phyloP scores from a whole-genome alignment of 2,329 filamentous ascomycete species.

The Phoma sp. region DNA sequence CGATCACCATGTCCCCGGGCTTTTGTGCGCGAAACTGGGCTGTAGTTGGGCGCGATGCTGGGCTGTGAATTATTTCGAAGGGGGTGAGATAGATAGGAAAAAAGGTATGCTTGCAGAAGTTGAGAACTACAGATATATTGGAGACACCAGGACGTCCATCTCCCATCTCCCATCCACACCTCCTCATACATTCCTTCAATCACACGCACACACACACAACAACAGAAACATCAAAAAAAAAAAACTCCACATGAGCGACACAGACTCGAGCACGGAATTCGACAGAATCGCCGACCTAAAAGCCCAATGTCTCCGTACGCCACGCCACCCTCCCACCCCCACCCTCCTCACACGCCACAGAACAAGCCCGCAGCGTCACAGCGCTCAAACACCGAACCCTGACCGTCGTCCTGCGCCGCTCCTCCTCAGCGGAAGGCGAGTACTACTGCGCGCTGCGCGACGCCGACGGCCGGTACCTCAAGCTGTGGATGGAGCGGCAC shows the following conservation, averaged over 20 bases:
- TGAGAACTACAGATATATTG: no score
- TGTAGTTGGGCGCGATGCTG: no score
- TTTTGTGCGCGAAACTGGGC: no score
- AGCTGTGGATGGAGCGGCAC: constrained; percentile 38
- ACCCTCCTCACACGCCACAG: neutral
- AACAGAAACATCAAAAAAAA: neutral
- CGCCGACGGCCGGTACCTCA: constrained; percentile 33
- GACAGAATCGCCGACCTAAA: constrained; percentile 5
- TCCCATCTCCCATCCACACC: no score
- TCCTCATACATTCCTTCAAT: no score
- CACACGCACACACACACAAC: no score
- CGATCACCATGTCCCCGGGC: constrained; percentile 9
- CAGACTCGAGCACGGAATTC: constrained; percentile 3
- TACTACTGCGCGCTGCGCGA: constrained; percentile 37
- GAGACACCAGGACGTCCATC: no score
- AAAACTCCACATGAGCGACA: neutral
- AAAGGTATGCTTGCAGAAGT: no score
- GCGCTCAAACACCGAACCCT: constrained; percentile 31
- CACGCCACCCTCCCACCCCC: constrained; percentile 10
- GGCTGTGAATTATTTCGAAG: neutral
- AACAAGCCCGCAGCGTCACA: constrained; percentile 26
- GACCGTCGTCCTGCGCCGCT: constrained; percentile 25
- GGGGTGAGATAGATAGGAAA: neutral
- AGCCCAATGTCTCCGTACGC: constrained; percentile 1
- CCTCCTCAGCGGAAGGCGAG: constrained; percentile 21